Base-by-base conservation (phyloP, 805 yeast species). In the Myxozyma kluyveri region DNA sequence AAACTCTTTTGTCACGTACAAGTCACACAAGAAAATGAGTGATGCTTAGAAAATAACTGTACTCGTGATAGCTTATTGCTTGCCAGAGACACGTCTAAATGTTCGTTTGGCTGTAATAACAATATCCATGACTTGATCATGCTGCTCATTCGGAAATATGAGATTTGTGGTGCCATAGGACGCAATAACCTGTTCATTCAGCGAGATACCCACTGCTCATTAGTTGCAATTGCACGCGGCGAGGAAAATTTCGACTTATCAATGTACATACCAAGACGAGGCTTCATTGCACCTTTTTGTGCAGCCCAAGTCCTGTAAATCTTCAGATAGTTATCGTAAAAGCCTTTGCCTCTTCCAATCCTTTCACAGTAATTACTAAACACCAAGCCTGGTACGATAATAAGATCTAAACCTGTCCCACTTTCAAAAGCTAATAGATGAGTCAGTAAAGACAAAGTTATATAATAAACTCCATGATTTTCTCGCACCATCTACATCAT, bases 261-360 rank as follows among this genome's bases (percentile, higher is more conserved):
- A 18, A 19, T 4, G 26, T 17, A 26, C 42, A 21, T 42, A 51
- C 55, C 47, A 38, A 51, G 26, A 31, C 17, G 18, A n/a, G 54
- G 54, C 18, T 29, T 14, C n/a, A 17, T 17, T 17, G 23, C 26
- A 3, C 21, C 37, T 2, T 21, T 5, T 6, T 10, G 18, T 14
- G 31, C 21, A n/a, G 50, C 42, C 70, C 68, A 63, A 62, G 73
- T 65, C 7, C 55, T 23, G 59, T 81, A 81, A 46, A 84, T 69
- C 43, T 74, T 69, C 38, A 86, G 75, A 62, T 74, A 86, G 61
- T 83, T 88, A 66, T 91, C 98, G 66, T 91, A 91, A 67, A 80
- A 90, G 0, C 97, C 99, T 4, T 83, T 91, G 1, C 99, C 99
- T 65, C 90, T 95, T 1, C 99, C 99, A 45, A 91, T 65, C 46